Evolutionary conservation across 495 filamentous ascomycete genomes (phyloP).

Genomic region (Pseudevernia furfuracea): DNA sequence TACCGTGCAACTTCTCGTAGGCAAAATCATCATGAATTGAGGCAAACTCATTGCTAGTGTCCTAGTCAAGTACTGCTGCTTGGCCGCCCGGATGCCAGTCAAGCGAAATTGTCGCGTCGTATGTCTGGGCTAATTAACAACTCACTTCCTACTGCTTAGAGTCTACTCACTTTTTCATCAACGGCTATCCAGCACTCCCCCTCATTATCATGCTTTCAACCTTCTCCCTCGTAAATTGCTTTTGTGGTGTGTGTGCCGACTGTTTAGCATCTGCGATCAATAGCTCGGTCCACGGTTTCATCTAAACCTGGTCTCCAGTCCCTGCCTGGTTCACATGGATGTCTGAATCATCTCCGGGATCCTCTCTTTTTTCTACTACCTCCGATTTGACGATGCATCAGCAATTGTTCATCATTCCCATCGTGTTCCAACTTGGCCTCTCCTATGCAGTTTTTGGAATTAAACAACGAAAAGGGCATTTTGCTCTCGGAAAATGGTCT

Average conservation of each 20-base stretch:
- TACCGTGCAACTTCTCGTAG: too few relatives aligned
- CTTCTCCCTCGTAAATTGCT: background rate
- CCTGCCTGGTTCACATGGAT: background rate
- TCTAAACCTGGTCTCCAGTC: background rate
- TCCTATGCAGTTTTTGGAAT: background rate
- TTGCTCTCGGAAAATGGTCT: too few relatives aligned
- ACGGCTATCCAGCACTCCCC: background rate
- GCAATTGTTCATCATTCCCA: background rate
- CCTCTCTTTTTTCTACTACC: background rate
- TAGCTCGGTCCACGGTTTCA: background rate
- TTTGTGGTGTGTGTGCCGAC: background rate
- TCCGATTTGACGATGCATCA: background rate
- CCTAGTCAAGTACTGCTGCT: too few relatives aligned
- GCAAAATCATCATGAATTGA: too few relatives aligned
- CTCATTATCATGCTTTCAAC: background rate
- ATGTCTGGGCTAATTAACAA: background rate
- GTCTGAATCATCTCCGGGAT: background rate
- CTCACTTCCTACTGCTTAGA: too few relatives aligned
- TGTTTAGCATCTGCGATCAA: slow-evolving; percentile 1
- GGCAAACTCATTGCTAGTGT: too few relatives aligned
- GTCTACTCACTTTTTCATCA: background rate
- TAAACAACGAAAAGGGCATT: too few relatives aligned
- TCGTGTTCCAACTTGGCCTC: background rate
- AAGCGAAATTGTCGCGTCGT: background rate
- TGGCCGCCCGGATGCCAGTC: too few relatives aligned